Evolutionary conservation across 768 basidiomycete species (phyloP).

Genomic region (Auriscalpium vulgare): DNA sequence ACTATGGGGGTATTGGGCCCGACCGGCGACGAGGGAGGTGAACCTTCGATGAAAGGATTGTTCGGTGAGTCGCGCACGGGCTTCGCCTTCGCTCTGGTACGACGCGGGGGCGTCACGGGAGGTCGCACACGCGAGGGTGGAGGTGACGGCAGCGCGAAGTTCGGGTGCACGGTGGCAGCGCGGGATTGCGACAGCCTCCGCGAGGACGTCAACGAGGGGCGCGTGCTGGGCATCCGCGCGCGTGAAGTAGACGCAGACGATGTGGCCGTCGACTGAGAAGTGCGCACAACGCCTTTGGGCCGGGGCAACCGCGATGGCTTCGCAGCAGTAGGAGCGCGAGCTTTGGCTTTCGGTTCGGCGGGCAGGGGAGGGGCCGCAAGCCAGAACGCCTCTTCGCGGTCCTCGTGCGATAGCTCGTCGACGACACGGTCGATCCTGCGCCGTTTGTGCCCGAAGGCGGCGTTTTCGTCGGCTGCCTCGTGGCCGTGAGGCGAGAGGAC

Average conservation of each 20-base stretch:
- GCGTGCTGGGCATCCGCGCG: conserved; percentile 1
- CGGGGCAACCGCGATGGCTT: conserved; percentile 6
- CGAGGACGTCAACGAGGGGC: conserved; percentile 2
- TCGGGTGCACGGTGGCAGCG: conserved; percentile 7
- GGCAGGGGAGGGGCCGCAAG: conserved; percentile 1
- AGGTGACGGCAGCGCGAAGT: conserved; percentile 13
- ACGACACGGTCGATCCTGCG: conserved; percentile 14
- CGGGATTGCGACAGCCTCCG: conserved; percentile 13
- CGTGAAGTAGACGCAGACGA: neutral
- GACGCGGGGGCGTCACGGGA: conserved; percentile 11
- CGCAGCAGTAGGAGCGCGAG: neutral
- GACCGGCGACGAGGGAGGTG: conserved; percentile 13
- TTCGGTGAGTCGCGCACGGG: conserved; percentile 17
- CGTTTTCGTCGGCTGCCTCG: conserved; percentile 1
- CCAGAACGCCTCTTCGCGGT: conserved; percentile 15
- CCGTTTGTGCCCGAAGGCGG: conserved; percentile 2
- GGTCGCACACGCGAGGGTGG: conserved; percentile 13
- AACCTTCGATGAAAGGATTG: conserved; percentile 14
- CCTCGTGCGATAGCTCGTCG: conserved; percentile 11
- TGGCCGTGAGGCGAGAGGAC: conserved; percentile 10
- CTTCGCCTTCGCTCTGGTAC: conserved; percentile 3
- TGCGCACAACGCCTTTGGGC: neutral
- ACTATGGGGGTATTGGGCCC: conserved; percentile 10
- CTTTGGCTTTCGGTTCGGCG: neutral
- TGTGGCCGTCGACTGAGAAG: neutral